These are phyloP conservation scores for Pyrenula aspistea DNA, from an alignment of 495 filamentous ascomycete genomes.

Conservation along the genomic window DNA sequence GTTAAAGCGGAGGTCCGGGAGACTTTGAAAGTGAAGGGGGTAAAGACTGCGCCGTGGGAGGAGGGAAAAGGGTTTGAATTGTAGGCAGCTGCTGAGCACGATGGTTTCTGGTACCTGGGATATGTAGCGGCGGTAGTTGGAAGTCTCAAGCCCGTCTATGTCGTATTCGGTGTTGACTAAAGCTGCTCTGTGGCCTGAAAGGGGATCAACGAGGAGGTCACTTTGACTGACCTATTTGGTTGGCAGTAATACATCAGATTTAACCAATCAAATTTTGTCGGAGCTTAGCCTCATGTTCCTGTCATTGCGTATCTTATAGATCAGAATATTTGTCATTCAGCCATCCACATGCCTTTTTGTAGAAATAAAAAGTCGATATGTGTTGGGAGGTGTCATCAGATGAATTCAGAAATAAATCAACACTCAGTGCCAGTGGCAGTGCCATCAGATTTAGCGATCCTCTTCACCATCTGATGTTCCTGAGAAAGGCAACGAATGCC, in stretches of 20 bases:
- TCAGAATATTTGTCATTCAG: neutral
- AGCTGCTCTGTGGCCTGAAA: neutral
- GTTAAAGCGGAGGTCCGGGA: neutral
- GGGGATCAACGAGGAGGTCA: neutral
- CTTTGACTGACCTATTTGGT: neutral
- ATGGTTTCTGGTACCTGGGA: neutral
- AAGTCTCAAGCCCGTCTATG: neutral
- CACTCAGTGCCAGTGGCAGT: neutral
- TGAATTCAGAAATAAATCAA: neutral
- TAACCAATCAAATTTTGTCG: neutral
- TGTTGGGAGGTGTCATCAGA: neutral
- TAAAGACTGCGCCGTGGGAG: neutral
- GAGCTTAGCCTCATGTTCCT: neutral
- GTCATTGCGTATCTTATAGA: neutral
- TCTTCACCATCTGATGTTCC: constrained; percentile 4
- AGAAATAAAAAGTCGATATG: constrained; percentile 2
- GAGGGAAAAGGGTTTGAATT: neutral
- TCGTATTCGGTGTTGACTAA: neutral
- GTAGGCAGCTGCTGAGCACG: neutral
- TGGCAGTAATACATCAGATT: neutral
- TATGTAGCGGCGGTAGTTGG: neutral
- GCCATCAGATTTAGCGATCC: neutral
- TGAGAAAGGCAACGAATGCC: constrained; percentile 1
- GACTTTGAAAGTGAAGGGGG: neutral
- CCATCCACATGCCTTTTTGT: neutral